Evolutionary conservation across 768 basidiomycete genomes (phyloP), one percentile per base, ranked within the genome.

Genomic region (Kwoniella sp.): DNA sequence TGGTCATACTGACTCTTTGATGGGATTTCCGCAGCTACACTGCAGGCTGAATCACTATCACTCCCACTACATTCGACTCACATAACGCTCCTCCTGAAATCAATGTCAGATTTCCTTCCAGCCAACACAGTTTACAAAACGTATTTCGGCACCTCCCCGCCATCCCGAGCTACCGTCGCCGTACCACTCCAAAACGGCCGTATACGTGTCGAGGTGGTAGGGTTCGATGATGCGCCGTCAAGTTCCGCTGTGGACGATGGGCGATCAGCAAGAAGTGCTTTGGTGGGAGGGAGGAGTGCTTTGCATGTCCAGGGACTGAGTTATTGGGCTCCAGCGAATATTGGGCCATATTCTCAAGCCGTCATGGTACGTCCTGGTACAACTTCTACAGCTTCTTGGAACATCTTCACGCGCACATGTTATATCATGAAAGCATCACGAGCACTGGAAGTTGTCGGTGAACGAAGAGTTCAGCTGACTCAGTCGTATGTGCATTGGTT

Each of bases 271-370:
- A 29, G 38, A 48, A 12, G 20, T 4, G 30, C 11, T 9, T 37
- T 48, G 23, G 38, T 74, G 0, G 73, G 61, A 83, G 55, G 62
- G 1, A 55, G 94, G 50, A 86, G 86, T 61, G 89, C 91, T 0
- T 83, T 98, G 51, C 96, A 99, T 76, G 96, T 99, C 1, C 96
- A 98, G 81, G 86, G 93, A 9, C 75, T 97, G 67, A 97, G 95
- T 80, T 97, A 98, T 76, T 99, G 96, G 96, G 96, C 94, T 28
- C 93, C 96, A 13, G 96, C 96, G 11, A 99, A 98, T 78, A 98
- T 99, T 60, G 96, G 96, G 0, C 96, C 96, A 3, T 99, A 99
- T 80, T 96, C 93, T 3, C 96, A 99, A 81, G 90, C 92, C 1
- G 86, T 97, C 69, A 83, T 85, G 57, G 95, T 94, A 58, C 72